Base-by-base conservation (phyloP, 2,329 filamentous ascomycete genomes). In the Myriosclerotinia duriaeana region DNA sequence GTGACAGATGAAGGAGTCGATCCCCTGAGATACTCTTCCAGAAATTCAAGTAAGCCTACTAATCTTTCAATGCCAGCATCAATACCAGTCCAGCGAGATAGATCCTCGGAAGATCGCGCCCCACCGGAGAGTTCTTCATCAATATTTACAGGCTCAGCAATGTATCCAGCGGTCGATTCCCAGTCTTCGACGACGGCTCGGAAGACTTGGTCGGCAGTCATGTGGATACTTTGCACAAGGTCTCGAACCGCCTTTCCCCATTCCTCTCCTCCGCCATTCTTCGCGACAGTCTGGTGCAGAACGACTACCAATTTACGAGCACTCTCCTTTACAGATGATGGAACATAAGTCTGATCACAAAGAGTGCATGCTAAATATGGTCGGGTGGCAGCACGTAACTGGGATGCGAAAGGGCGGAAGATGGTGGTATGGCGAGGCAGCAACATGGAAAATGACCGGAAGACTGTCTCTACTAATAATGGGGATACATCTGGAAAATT, bases 341-440 rank as follows among this genome's bases (percentile, higher is more conserved):
- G 82, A 6, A 85, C 80, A 6, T 81, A 77, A 17, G 75, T 53
- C 40, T 73, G 75, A 68, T 85, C 83, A 15, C 83, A 84, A 38
- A 82, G 81, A 5, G 89, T 90, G 2, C 89, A 87, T 3, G 87
- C 87, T 64, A 94, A 77, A 70, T 88, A 86, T 7, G 79, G 78
- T 55, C 84, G 81, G 53, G 89, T 78, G 26, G 89, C 81, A 15
- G 83, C 79, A 65, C 84, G 86, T 53, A 96, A 84, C 71, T 92
- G 89, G 48, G 84, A 82, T 67, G 86, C 83, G 75, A 89, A 91
- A 0, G 92, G 89, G 15, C 94, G 89, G 77, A 96, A 89, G 42
- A 91, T 91, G 8, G 92, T 91, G 40, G 92, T 89, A 77, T 96
- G 93, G 63, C 89, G 84, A n/a, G 90, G 89, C 42, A 96, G 80